These are phyloP conservation scores for Colletotrichum kahawae DNA, from an alignment of 2,329 filamentous ascomycete species.

Conservation along the genomic window DNA sequence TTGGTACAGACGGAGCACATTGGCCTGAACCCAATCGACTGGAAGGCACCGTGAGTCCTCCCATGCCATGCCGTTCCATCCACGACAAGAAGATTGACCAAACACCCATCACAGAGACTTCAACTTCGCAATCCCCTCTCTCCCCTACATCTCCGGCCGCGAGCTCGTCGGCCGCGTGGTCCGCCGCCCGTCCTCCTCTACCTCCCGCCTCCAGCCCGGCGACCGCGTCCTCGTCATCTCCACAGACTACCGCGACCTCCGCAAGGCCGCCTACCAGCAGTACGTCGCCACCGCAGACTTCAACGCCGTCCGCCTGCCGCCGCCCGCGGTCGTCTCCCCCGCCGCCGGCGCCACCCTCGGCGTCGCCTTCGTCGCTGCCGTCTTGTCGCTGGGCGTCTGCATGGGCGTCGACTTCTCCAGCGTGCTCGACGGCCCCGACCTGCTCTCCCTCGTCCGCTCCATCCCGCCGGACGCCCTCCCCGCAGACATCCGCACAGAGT, in stretches of 20 bases:
- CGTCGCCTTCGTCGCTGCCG: conserved; percentile 74
- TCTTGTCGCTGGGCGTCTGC: conserved; percentile 70
- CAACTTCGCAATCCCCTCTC: conserved; percentile 70
- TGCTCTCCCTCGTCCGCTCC: conserved; percentile 54
- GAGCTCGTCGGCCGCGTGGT: conserved; percentile 73
- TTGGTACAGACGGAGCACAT: conserved; percentile 69
- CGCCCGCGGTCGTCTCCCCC: conserved; percentile 43
- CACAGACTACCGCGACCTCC: conserved; percentile 74
- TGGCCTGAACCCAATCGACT: conserved; percentile 79
- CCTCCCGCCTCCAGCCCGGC: conserved; percentile 52
- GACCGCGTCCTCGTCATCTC: conserved; percentile 70
- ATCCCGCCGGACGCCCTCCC: conserved; percentile 57
- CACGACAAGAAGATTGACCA: neutral
- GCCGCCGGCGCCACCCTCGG: conserved; percentile 68
- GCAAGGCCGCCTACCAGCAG: conserved; percentile 75
- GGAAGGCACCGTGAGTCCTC: conserved; percentile 70
- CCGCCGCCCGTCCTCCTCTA: conserved; percentile 14
- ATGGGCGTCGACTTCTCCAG: conserved; percentile 69
- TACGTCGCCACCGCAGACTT: conserved; percentile 69
- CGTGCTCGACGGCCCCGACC: conserved; percentile 61
- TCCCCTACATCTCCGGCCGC: conserved; percentile 73
- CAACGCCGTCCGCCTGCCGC: conserved; percentile 66
- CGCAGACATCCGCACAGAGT: conserved; percentile 66
- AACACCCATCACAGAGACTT: conserved; percentile 57
- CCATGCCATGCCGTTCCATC: no score